Percentiles rank a stretch among this genome's conserved stretches.
Evolutionary conservation across 495 filamentous ascomycete genomes (phyloP).

Genomic region (Evernia prunastri): DNA sequence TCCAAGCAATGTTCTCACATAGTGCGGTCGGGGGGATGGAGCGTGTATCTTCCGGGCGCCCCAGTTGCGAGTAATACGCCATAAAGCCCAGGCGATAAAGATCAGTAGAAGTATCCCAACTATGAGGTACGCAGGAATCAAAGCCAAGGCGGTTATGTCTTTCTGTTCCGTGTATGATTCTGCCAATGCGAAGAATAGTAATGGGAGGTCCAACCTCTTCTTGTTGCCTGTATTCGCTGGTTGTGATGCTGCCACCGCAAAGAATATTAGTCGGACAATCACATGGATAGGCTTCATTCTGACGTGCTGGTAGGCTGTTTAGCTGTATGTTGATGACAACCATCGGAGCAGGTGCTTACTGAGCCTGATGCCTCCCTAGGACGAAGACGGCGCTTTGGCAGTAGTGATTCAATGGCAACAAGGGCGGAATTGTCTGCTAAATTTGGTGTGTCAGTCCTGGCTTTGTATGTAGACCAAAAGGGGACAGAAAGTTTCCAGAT

Average conservation of each 20-base stretch:
- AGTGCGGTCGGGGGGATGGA: background rate
- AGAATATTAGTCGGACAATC: background rate
- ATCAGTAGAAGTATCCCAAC: background rate
- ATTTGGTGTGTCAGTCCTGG: background rate
- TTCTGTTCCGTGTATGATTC: background rate
- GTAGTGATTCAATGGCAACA: background rate
- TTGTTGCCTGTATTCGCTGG: no score
- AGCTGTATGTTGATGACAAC: background rate
- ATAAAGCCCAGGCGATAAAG: background rate
- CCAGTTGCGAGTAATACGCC: background rate
- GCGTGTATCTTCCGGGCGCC: background rate
- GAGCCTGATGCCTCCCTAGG: background rate
- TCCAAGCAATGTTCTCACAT: background rate
- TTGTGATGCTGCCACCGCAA: background rate
- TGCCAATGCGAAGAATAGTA: background rate
- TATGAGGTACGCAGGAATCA: background rate
- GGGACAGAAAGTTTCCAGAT: background rate
- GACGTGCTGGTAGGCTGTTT: background rate
- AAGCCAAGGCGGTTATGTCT: background rate
- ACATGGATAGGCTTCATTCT: background rate
- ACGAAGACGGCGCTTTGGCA: background rate
- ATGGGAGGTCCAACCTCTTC: no score
- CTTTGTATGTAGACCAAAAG: background rate
- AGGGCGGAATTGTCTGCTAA: background rate
- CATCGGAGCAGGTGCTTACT: background rate